These are phyloP conservation scores for Metarhizium robertsii DNA, from an alignment of 2,329 filamentous ascomycete genomes.

Conservation along the genomic window DNA sequence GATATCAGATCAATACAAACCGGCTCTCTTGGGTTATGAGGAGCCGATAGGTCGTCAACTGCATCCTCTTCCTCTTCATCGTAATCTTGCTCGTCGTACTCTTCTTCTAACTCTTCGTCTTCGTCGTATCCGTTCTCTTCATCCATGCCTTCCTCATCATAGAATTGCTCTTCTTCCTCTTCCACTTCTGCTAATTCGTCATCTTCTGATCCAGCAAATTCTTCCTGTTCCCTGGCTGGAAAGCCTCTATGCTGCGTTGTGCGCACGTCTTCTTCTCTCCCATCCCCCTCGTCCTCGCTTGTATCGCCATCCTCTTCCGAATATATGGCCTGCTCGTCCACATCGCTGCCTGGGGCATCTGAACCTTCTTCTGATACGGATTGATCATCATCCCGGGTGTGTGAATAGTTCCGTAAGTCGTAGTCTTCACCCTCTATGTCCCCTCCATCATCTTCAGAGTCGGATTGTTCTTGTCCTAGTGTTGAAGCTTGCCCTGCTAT, in stretches of 20 bases:
- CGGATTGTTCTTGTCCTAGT: constrained; percentile 11
- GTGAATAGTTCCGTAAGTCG: constrained; percentile 23
- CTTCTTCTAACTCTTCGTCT: constrained; percentile 1
- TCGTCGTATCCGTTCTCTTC: constrained; percentile 4
- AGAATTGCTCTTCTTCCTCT: constrained; percentile 15
- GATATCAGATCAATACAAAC: constrained; percentile 39
- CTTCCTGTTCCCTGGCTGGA: not conserved
- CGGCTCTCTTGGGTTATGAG: constrained; percentile 20
- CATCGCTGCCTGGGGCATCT: constrained; percentile 8
- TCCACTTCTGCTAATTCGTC: constrained; percentile 15
- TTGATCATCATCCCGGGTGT: constrained; percentile 21
- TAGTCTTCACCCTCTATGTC: constrained; percentile 24
- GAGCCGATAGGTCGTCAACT: constrained; percentile 1
- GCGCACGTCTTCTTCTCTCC: not conserved
- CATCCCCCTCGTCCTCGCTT: constrained; percentile 2
- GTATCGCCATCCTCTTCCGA: constrained; percentile 14
- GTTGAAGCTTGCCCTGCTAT: not conserved
- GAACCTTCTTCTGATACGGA: constrained; percentile 9
- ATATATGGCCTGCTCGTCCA: constrained; percentile 14
- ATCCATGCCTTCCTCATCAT: constrained; percentile 19
- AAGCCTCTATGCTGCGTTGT: not conserved
- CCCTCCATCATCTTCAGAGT: constrained; percentile 13
- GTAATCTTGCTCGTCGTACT: constrained; percentile 2
- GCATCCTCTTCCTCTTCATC: constrained; percentile 1
- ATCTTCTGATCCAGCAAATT: constrained; percentile 12